Conservation (phyloP, 345 rosid species). For the Dipteronia sinensis region DNA sequence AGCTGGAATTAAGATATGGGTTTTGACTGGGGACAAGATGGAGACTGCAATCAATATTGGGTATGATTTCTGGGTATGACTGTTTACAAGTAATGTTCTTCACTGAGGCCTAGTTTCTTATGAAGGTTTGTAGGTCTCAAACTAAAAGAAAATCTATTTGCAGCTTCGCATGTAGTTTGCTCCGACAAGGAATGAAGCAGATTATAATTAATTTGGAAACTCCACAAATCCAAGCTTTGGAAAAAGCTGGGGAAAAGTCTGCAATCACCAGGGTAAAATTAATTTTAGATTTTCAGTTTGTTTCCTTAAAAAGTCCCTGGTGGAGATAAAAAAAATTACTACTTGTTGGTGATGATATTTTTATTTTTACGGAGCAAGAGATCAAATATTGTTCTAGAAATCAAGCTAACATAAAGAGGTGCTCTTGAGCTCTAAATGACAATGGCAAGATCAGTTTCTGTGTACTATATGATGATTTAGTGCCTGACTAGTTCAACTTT, state of each 20-base stretch:
- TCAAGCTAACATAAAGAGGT: not conserved
- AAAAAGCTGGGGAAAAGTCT: constrained; percentile 66
- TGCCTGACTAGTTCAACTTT: not conserved
- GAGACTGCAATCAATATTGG: constrained; percentile 99
- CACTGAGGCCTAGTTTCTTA: constrained; percentile 1
- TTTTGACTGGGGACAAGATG: constrained; percentile 97
- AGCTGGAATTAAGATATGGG: constrained; percentile 98
- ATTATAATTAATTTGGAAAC: constrained; percentile 72
- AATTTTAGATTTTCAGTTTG: constrained; percentile 4
- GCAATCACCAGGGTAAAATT: constrained; percentile 60
- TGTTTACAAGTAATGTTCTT: not conserved
- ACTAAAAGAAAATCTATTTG: constrained; percentile 30
- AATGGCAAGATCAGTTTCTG: not conserved
- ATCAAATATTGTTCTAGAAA: not conserved
- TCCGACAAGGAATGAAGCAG: constrained; percentile 97
- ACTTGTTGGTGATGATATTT: not conserved
- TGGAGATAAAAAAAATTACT: not conserved
- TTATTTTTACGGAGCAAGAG: not conserved
- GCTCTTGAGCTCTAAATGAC: not conserved
- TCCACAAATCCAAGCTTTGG: constrained; percentile 67
- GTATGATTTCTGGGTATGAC: constrained; percentile 36
- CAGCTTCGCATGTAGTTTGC: constrained; percentile 94
- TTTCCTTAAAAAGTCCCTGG: not conserved
- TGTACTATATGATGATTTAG: not conserved
- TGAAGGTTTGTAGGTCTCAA: constrained; percentile 14